Conservation (phyloP, 805 yeast genomes). For the Kregervanrija fluxuum region DNA sequence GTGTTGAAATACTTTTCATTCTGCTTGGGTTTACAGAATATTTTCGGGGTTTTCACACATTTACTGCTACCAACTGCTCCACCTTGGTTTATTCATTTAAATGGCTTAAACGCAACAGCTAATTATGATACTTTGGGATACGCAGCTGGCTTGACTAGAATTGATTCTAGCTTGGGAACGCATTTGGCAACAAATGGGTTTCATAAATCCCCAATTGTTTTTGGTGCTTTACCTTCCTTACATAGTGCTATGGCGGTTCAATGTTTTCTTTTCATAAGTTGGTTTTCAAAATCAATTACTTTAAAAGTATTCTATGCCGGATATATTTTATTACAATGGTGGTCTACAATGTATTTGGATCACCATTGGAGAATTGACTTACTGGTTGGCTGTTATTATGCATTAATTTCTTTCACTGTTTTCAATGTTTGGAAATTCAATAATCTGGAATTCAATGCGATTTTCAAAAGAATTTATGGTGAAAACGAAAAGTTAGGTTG, state of each 20-base stretch:
- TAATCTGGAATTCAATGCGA: too few relatives aligned
- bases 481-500: too few relatives aligned
- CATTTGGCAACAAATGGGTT: slow-evolving; percentile 54
- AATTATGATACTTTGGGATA: slow-evolving; percentile 59
- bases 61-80: slow-evolving; percentile 63
- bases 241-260: slow-evolving; percentile 62
- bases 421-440: too few relatives aligned
- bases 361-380: slow-evolving; percentile 67
- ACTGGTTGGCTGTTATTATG: slow-evolving; percentile 47
- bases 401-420: slow-evolving; percentile 31
- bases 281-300: slow-evolving; percentile 31
- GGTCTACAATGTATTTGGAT: slow-evolving; percentile 68
- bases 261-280: slow-evolving; percentile 36
- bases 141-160: slow-evolving; percentile 64
- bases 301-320: slow-evolving; percentile 31
- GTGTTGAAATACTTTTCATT: slow-evolving; percentile 44
- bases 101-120: slow-evolving; percentile 49
- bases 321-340: slow-evolving; percentile 57
- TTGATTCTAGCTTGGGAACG: slow-evolving; percentile 57
- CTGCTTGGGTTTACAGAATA: slow-evolving; percentile 54
- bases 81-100: slow-evolving; percentile 62
- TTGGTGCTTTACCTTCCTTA: slow-evolving; percentile 70
- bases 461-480: too few relatives aligned
- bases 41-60: slow-evolving; percentile 55
- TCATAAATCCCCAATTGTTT: slow-evolving; percentile 62